phyloP scores from a whole-genome alignment of 2,329 filamentous ascomycete species.

The Fusarium dlaminii region DNA sequence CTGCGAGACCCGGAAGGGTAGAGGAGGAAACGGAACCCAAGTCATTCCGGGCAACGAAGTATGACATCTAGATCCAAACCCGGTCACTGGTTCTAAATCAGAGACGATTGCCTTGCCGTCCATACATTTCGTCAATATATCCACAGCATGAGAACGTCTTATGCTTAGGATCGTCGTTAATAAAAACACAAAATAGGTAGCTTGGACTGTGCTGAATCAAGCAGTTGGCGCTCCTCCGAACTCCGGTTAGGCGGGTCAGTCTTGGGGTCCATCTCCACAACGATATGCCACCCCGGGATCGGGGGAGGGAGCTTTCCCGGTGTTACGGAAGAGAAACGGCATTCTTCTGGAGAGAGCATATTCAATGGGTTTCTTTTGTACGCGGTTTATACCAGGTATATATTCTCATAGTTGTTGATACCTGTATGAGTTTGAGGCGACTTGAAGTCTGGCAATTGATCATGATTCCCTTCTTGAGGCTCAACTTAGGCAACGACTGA shows the following conservation, averaged over 20 bases:
- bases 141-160: not conserved
- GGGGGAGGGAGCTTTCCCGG: constrained; percentile 33
- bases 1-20: constrained; percentile 21
- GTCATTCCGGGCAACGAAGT: constrained; percentile 22
- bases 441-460: not conserved
- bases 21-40: not conserved
- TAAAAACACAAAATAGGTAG: constrained; percentile 16
- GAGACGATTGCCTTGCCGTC: not conserved
- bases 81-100: not conserved
- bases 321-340: constrained; percentile 30
- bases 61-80: not conserved
- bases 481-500: constrained; percentile 11
- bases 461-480: constrained; percentile 3
- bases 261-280: constrained; percentile 22
- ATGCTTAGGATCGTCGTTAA: constrained; percentile 2
- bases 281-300: constrained; percentile 37
- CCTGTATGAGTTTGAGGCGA: not conserved
- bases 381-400: not conserved
- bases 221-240: constrained; percentile 36
- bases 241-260: constrained; percentile 39
- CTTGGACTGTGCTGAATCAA: constrained; percentile 21
- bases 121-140: not conserved
- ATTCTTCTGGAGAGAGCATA: not conserved
- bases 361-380: not conserved
- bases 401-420: not conserved